Evolutionary conservation across 1,284 basidiomycete species (phyloP).

Genomic region (Ustilago esculenta): DNA sequence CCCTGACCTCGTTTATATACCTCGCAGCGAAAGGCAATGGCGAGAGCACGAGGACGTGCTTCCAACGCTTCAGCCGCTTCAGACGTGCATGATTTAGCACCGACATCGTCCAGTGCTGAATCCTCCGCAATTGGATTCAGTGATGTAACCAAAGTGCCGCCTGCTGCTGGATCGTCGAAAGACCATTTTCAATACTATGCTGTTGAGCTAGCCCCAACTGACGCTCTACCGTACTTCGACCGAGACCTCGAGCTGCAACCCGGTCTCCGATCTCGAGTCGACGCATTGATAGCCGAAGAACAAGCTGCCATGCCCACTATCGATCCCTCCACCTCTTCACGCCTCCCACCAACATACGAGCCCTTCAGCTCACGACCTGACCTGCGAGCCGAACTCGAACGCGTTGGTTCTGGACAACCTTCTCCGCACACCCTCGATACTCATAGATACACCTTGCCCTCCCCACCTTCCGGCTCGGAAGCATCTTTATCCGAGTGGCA

Average conservation of each 20-base stretch:
- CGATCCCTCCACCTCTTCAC: slow-evolving; percentile 70
- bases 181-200: slow-evolving; percentile 27
- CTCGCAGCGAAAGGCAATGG: too few relatives aligned
- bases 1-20: too few relatives aligned
- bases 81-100: slow-evolving; percentile 6
- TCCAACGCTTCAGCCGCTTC: slow-evolving; percentile 28
- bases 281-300: slow-evolving; percentile 77
- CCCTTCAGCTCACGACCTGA: slow-evolving; percentile 67
- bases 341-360: slow-evolving; percentile 79
- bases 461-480: slow-evolving; percentile 73
- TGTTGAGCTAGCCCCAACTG: slow-evolving; percentile 65
- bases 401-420: slow-evolving; percentile 69
- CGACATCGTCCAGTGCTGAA: slow-evolving; percentile 2
- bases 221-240: slow-evolving; percentile 93
- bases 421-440: slow-evolving; percentile 76
- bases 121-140: not conserved
- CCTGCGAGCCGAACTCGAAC: slow-evolving; percentile 54
- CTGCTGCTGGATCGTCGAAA: not conserved
- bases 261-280: slow-evolving; percentile 77
- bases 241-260: slow-evolving; percentile 85
- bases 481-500: slow-evolving; percentile 82
- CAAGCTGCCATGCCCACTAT: slow-evolving; percentile 70
- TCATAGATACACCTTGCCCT: slow-evolving; percentile 80
- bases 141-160: not conserved
- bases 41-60: slow-evolving; percentile 14